A percentile compares a stretch with the other conserved stretches of the same genome.
These are phyloP conservation scores for Malus sylvestris DNA, from an alignment of 306 rosid species.

Conservation along the genomic window DNA sequence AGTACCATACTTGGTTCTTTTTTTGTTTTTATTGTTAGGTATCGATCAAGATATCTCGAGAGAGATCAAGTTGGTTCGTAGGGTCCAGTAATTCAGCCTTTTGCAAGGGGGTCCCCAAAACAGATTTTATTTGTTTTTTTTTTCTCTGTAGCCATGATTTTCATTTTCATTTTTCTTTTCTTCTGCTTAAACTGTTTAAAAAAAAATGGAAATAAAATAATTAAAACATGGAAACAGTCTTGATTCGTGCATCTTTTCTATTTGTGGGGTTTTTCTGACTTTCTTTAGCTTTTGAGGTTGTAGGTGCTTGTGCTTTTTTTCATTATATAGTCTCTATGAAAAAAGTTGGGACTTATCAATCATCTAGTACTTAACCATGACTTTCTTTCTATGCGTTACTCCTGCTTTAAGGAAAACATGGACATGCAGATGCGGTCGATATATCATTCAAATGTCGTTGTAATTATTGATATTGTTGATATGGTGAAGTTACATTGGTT, in stretches of 20 bases:
- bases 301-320: not conserved
- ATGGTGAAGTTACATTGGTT: not conserved
- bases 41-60: not conserved
- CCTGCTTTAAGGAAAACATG: not conserved
- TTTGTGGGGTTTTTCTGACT: not conserved
- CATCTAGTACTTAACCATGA: not conserved
- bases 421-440: not conserved
- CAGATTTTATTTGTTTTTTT: not conserved
- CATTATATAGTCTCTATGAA: not conserved
- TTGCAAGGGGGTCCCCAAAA: not conserved
- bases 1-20: not conserved
- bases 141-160: not conserved
- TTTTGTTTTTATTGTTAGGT: not conserved
- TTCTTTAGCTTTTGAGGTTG: not conserved
- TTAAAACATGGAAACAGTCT: not conserved
- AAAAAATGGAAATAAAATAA: not conserved
- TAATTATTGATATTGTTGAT: not conserved
- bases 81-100: slow-evolving; percentile 11
- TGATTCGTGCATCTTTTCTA: not conserved
- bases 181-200: not conserved
- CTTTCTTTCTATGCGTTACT: not conserved
- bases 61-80: not conserved
- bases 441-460: not conserved
- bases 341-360: not conserved
- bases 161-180: not conserved